Base-by-base conservation (phyloP, 257 asterid species). In the Petrea volubilis region DNA sequence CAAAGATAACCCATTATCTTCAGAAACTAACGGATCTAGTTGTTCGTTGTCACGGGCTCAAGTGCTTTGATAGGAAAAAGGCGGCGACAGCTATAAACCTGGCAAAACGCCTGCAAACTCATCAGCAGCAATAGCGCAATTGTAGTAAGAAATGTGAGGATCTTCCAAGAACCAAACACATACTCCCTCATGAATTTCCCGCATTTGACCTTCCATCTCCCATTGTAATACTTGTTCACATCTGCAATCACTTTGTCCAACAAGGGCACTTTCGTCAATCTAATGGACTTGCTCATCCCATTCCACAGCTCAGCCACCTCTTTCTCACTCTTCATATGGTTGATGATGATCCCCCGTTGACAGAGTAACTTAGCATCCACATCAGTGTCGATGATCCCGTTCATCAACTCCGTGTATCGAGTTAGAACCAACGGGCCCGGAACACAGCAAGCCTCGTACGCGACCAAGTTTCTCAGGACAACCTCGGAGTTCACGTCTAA, bases 231-330 rank as follows among this genome's bases (percentile, higher is more conserved):
- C 74, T 68, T 81, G 65, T 88, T 87, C 9, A 88, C 92, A 70
- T 88, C 88, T 20, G 72, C 87, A n/a, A 88, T 88, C 71, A 81
- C 87, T 17, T 64, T 67, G 23, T 91, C 97, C 68, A 88, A 70
- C 62, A 73, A 78, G 64, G 90, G 79, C 78, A 89, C 92, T 44
- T 83, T 88, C 14, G 97, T 91, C 84, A 88, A 74, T 68, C 82
- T 81, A 4, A 85, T 46, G 0, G 88, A 87, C 77, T 75, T 83
- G 60, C 77, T 83, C 97, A 87, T 87, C 68, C 92, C 94, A 33
- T 91, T 88, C 96, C 97, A 91, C 57, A 91, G 20, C 18, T 84
- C 79, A 8, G 88, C 91, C 74, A 87, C 90, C 38, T 83, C 96
- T 38, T 55, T 67, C 49, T 88, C 97, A 29, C 87, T 84, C 83